phyloP scores from a whole-genome alignment of 257 asterid species.

The Solanum etuberosum region DNA sequence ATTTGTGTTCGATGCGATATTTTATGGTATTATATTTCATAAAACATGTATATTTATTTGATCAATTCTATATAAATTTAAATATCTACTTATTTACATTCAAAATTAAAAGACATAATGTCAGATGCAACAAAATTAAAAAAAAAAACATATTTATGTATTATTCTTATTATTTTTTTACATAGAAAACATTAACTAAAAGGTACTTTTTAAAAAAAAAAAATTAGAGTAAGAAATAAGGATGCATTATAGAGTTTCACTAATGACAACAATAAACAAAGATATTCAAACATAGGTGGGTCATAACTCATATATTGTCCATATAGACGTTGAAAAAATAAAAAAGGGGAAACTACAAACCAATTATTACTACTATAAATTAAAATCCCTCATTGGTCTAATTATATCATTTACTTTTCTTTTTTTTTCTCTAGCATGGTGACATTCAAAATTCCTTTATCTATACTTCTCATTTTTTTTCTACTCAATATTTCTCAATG shows the following conservation, averaged over 20 bases:
- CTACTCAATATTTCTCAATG: background rate
- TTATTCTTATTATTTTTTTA: too few relatives aligned
- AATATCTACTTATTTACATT: fast-evolving
- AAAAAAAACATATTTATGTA: too few relatives aligned
- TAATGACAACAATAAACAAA: background rate
- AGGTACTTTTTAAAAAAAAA: too few relatives aligned
- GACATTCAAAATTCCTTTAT: background rate
- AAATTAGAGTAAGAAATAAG: background rate
- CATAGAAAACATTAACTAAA: too few relatives aligned
- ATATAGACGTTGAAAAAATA: background rate
- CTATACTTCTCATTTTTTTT: background rate
- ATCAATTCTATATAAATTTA: too few relatives aligned
- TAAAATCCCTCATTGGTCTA: background rate
- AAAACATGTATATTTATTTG: too few relatives aligned
- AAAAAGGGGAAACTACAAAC: background rate
- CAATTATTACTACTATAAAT: background rate
- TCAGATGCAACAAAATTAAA: too few relatives aligned
- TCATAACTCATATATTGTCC: background rate
- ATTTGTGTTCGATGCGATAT: fast-evolving
- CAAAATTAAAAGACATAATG: fast-evolving
- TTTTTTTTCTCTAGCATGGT: background rate
- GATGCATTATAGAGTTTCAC: background rate
- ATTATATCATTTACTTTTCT: background rate
- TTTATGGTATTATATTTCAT: too few relatives aligned
- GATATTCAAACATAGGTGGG: background rate